Percentiles rank a stretch among this genome's conserved stretches.
phyloP scores from a whole-genome alignment of 2,329 filamentous ascomycete genomes.

The Hortaea werneckii region DNA sequence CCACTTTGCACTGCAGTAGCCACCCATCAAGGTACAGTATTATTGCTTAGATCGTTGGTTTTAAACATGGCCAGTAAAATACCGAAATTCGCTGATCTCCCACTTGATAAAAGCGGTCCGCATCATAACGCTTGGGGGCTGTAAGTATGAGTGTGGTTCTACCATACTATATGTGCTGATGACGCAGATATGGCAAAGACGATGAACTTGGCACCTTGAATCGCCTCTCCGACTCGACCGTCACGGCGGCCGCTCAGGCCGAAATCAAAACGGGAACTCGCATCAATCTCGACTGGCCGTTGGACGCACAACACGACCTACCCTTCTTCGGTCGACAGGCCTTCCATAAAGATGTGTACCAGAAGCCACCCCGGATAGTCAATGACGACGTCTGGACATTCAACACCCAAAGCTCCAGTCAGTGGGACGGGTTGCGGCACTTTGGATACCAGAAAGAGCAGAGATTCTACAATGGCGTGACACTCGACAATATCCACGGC shows the following conservation, averaged over 20 bases:
- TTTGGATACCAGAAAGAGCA: slow-evolving; percentile 40
- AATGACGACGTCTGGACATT: slow-evolving; percentile 51
- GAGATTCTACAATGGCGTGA: slow-evolving; percentile 27
- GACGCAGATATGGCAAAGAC: slow-evolving; percentile 41
- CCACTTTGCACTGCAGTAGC: too few relatives aligned
- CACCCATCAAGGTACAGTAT: background rate
- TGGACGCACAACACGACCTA: slow-evolving; percentile 43
- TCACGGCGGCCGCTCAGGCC: slow-evolving; percentile 39
- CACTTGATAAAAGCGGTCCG: slow-evolving; percentile 39
- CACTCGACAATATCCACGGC: slow-evolving; percentile 32
- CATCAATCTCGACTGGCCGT: slow-evolving; percentile 51
- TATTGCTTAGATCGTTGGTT: background rate
- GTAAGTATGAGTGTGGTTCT: slow-evolving; percentile 11
- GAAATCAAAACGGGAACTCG: slow-evolving; percentile 47
- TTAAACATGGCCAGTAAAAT: slow-evolving; percentile 19
- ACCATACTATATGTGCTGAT: background rate
- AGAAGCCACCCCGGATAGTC: slow-evolving; percentile 42
- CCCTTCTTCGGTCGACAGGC: slow-evolving; percentile 47
- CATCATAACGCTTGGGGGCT: slow-evolving; percentile 32
- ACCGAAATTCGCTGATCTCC: slow-evolving; percentile 40
- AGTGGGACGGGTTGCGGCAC: slow-evolving; percentile 45
- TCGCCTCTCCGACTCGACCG: slow-evolving; percentile 46
- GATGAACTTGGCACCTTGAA: slow-evolving; percentile 54
- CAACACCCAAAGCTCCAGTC: slow-evolving; percentile 18
- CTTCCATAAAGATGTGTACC: slow-evolving; percentile 45